phyloP scores from a whole-genome alignment of 2,329 filamentous ascomycete species.

The Orbilia blumenaviensis region DNA sequence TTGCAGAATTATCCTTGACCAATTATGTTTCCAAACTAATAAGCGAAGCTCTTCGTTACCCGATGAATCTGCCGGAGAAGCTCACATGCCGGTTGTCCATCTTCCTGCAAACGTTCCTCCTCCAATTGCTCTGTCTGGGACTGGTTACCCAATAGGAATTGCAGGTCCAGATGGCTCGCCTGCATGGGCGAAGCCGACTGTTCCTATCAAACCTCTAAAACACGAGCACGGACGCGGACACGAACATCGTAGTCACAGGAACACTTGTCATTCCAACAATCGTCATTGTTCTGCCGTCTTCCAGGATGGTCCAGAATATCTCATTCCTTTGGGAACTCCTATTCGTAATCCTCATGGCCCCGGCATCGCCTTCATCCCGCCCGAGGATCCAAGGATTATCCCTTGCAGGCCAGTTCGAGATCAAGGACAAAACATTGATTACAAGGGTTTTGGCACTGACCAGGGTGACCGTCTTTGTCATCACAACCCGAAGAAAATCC shows the following conservation, averaged over 20 bases:
- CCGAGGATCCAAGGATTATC: conserved; percentile 22
- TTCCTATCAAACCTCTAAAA: background rate
- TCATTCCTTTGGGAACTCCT: conserved; percentile 42
- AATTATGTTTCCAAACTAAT: conserved; percentile 11
- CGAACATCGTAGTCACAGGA: conserved; percentile 5
- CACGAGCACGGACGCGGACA: background rate
- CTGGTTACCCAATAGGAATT: conserved; percentile 45
- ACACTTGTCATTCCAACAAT: background rate
- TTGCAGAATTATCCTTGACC: background rate
- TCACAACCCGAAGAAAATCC: background rate
- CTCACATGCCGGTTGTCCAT: conserved; percentile 22
- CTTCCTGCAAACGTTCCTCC: conserved; percentile 32
- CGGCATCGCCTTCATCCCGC: conserved; percentile 20
- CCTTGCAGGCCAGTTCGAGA: conserved; percentile 15
- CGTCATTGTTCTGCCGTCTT: background rate
- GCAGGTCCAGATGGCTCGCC: conserved; percentile 37
- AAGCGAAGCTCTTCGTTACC: background rate
- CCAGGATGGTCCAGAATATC: conserved; percentile 6
- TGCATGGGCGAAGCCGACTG: conserved; percentile 32
- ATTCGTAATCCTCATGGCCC: conserved; percentile 28
- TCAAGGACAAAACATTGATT: background rate
- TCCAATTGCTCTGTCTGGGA: conserved; percentile 35
- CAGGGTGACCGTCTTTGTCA: background rate
- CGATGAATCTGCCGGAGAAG: background rate
- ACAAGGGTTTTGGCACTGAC: conserved; percentile 13